These are phyloP conservation scores for Collybia mongolica DNA, from an alignment of 768 basidiomycete species.

Conservation along the genomic window DNA sequence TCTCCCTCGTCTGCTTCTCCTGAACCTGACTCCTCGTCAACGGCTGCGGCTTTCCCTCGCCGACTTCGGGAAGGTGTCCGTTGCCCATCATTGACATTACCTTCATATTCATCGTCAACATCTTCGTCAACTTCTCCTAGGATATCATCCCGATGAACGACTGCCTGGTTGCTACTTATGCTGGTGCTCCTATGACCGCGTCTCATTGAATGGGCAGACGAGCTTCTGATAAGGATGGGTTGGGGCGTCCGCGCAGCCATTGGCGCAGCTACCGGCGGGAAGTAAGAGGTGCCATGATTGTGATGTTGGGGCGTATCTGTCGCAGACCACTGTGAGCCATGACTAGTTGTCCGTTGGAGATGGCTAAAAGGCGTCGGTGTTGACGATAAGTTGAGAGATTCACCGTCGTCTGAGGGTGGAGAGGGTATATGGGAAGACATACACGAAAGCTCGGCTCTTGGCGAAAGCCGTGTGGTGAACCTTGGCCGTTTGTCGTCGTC, in stretches of 20 bases:
- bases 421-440: constrained; percentile 29
- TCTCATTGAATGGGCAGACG: constrained; percentile 51
- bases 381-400: constrained; percentile 29
- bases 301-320: constrained; percentile 62
- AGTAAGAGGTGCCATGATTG: constrained; percentile 70
- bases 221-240: constrained; percentile 44
- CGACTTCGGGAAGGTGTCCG: constrained; percentile 16
- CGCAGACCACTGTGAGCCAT: constrained; percentile 58
- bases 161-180: constrained; percentile 48
- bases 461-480: no score
- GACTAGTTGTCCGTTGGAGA: constrained; percentile 44
- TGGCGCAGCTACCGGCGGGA: constrained; percentile 27
- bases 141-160: constrained; percentile 38
- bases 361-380: constrained; percentile 45
- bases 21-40: constrained; percentile 35
- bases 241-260: constrained; percentile 35
- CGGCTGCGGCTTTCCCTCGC: constrained; percentile 43
- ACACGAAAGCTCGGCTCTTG: constrained; percentile 11
- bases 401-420: constrained; percentile 31
- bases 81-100: constrained; percentile 25
- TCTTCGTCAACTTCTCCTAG: constrained; percentile 58
- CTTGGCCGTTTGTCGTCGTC: constrained; percentile 8
- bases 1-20: constrained; percentile 42
- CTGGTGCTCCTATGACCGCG: constrained; percentile 56
- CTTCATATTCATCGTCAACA: constrained; percentile 32